Conservation (phyloP, 768 basidiomycete genomes). For the Boletus bicolor region DNA sequence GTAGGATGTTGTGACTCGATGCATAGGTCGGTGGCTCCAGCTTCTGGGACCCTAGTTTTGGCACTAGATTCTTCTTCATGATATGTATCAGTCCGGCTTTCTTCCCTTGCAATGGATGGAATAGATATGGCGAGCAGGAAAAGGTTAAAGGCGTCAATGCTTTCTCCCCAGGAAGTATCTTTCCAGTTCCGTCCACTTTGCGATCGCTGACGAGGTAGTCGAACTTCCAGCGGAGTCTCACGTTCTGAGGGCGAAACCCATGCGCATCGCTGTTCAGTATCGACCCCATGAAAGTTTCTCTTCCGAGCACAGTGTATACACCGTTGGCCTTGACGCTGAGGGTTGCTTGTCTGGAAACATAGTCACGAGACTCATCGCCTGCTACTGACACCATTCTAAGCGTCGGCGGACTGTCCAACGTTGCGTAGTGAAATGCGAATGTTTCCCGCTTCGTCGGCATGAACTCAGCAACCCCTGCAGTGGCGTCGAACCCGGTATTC, state of each 20-base stretch:
- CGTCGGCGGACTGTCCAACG: constrained; percentile 64
- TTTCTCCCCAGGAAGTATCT: constrained; percentile 62
- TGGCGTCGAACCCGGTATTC: constrained; percentile 30
- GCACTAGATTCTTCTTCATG: constrained; percentile 62
- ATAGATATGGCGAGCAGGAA: constrained; percentile 62
- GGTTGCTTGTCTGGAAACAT: constrained; percentile 71
- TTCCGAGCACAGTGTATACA: constrained; percentile 70
- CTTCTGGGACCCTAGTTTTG: constrained; percentile 65
- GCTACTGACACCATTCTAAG: constrained; percentile 67
- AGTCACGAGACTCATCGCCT: constrained; percentile 67
- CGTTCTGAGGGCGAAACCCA: constrained; percentile 24
- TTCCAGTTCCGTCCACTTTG: constrained; percentile 42
- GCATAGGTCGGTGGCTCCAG: constrained; percentile 42
- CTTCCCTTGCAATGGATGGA: constrained; percentile 61
- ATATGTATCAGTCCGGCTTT: constrained; percentile 68
- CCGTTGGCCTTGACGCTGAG: constrained; percentile 68
- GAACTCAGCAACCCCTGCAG: constrained; percentile 59
- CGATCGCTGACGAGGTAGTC: constrained; percentile 74
- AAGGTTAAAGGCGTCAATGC: constrained; percentile 69
- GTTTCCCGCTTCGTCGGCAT: constrained; percentile 53
- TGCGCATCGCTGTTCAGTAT: constrained; percentile 17
- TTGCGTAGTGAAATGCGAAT: constrained; percentile 70
- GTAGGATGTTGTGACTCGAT: neutral
- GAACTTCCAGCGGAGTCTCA: constrained; percentile 68
- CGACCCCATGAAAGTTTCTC: constrained; percentile 41